Evolutionary conservation across 1,284 basidiomycete genomes (phyloP).

Genomic region (Afroboletus lepidellus): DNA sequence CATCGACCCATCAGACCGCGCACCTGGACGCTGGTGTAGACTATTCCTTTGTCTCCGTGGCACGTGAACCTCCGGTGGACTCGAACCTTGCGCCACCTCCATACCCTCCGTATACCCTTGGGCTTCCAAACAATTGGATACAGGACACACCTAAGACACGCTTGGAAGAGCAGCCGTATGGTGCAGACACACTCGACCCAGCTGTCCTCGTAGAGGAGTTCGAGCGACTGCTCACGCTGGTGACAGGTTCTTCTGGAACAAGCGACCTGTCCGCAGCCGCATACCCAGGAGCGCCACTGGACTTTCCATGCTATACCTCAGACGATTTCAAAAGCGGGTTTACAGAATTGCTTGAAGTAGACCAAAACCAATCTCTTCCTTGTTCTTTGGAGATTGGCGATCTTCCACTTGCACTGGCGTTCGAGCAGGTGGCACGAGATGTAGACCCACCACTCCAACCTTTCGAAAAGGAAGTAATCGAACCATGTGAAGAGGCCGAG

Average conservation of each 20-base stretch:
- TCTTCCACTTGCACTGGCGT: not conserved
- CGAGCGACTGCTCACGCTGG: conserved; percentile 8
- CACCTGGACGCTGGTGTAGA: not conserved
- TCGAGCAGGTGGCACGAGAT: not conserved
- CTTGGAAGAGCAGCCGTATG: not conserved
- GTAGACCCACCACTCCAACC: not conserved
- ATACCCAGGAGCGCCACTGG: too few species aligned
- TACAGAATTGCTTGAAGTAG: not conserved
- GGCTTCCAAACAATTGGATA: not conserved
- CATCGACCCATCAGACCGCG: not conserved
- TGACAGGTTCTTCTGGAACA: not conserved
- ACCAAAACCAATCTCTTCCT: not conserved
- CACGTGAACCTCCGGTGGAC: not conserved
- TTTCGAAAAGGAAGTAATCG: not conserved
- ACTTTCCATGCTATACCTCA: too few species aligned
- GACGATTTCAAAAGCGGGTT: too few species aligned
- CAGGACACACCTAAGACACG: not conserved
- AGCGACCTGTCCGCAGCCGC: too few species aligned
- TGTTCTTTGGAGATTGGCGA: not conserved
- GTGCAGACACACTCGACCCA: not conserved
- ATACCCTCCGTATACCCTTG: not conserved
- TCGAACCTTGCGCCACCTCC: not conserved
- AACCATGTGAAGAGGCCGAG: conserved; percentile 6
- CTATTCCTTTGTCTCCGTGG: not conserved
- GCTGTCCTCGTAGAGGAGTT: conserved; percentile 9